phyloP scores from a whole-genome alignment of 1,284 basidiomycete species.

The Trichosporon asahii region DNA sequence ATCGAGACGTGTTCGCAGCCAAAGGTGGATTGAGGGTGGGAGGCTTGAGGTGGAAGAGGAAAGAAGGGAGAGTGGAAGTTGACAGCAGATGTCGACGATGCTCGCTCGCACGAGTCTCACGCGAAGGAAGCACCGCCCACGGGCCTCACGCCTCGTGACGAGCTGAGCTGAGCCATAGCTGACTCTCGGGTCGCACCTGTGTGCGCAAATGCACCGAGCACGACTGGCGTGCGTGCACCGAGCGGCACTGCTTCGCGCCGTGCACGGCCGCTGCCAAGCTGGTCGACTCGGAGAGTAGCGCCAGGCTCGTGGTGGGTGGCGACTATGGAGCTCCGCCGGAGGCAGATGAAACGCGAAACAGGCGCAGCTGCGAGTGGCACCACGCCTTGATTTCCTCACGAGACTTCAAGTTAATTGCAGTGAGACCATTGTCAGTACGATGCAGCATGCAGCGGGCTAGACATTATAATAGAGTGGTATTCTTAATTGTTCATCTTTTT shows the following conservation, averaged over 20 bases:
- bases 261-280: not conserved
- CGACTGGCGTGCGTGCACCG: too few species aligned
- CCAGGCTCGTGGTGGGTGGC: not conserved
- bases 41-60: too few species aligned
- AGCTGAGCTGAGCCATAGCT: not conserved
- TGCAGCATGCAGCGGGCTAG: not conserved
- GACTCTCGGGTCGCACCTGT: not conserved
- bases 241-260: not conserved
- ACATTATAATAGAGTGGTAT: constrained; percentile 1
- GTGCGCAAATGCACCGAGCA: too few species aligned
- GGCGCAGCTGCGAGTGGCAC: not conserved
- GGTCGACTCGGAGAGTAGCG: too few species aligned
- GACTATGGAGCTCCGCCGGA: not conserved
- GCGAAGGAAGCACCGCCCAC: not conserved
- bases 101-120: not conserved
- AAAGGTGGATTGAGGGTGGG: too few species aligned
- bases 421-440: not conserved
- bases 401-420: not conserved
- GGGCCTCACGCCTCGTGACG: too few species aligned
- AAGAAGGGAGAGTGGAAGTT: not conserved
- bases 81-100: not conserved
- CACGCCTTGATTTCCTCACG: not conserved
- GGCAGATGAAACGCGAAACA: not conserved
- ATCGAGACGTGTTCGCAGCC: too few species aligned
- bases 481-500: constrained; percentile 4